Percentiles rank a stretch among this genome's conserved stretches.
These are phyloP conservation scores for Alternaria solani DNA, from an alignment of 2,329 filamentous ascomycete genomes.

Conservation along the genomic window DNA sequence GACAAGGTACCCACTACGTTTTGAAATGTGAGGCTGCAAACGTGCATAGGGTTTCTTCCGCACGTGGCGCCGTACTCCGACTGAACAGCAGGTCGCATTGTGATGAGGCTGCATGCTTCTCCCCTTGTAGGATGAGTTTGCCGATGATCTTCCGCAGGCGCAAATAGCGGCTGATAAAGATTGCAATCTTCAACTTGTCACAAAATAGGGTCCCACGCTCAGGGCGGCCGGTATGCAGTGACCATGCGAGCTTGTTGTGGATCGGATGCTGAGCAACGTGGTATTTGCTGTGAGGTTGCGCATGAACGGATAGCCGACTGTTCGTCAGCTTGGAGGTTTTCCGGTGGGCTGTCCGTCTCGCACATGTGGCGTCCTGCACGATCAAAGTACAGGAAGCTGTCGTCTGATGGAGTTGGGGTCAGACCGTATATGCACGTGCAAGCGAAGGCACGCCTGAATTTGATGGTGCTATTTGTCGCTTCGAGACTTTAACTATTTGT, in stretches of 20 bases:
- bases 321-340: constrained; percentile 9
- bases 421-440: constrained; percentile 7
- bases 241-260: constrained; percentile 11
- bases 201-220: neutral
- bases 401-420: constrained; percentile 14
- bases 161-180: constrained; percentile 7
- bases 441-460: constrained; percentile 7
- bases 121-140: constrained; percentile 2
- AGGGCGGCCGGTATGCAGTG: neutral
- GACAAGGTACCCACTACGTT: constrained; percentile 8
- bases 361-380: constrained; percentile 14
- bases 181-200: neutral
- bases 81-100: constrained; percentile 10
- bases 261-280: constrained; percentile 11
- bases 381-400: constrained; percentile 8
- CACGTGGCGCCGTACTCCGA: constrained; percentile 20
- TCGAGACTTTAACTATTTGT: constrained; percentile 10
- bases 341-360: constrained; percentile 2
- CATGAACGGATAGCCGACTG: constrained; percentile 10
- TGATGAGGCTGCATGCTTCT: constrained; percentile 9
- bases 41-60: constrained; percentile 14
- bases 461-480: constrained; percentile 19
- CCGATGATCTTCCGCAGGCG: constrained; percentile 2
- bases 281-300: constrained; percentile 13
- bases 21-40: constrained; percentile 16